Conservation (phyloP, 331 rosid genomes). For the Quercus phellos region DNA sequence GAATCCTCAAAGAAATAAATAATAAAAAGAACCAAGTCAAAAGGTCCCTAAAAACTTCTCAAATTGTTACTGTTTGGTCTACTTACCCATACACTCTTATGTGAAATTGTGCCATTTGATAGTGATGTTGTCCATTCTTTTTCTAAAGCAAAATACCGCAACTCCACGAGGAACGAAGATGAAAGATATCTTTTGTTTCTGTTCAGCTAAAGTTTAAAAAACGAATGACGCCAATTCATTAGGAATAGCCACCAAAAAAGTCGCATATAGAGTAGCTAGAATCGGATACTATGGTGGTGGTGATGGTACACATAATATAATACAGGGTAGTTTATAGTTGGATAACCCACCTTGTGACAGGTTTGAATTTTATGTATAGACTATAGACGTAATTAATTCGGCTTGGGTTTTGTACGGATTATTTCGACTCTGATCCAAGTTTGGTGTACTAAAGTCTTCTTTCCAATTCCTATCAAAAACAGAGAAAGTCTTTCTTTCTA, state of each 20-base stretch:
- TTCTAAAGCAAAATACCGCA: constrained; percentile 8
- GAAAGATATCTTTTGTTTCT: background rate
- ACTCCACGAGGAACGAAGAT: background rate
- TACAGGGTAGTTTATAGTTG: background rate
- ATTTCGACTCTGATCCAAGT: too few relatives aligned
- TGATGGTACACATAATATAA: background rate
- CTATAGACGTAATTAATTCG: background rate
- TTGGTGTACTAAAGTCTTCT: too few relatives aligned
- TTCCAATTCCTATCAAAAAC: too few relatives aligned
- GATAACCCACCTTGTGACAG: background rate
- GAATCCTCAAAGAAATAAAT: constrained; percentile 4
- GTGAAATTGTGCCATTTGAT: background rate
- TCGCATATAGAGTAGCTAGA: too few relatives aligned
- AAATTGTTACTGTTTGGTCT: background rate
- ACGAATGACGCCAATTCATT: background rate
- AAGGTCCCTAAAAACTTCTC: constrained; percentile 6
- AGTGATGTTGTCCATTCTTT: background rate
- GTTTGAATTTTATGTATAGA: background rate
- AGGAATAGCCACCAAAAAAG: too few relatives aligned
- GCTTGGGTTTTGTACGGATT: background rate
- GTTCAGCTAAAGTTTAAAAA: background rate
- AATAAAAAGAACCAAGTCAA: background rate
- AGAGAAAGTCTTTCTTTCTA: too few relatives aligned
- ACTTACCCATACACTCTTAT: background rate
- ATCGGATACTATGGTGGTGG: background rate